Base-by-base conservation (phyloP, 805 yeast genomes). In the Saccharomycopsis sp. region DNA sequence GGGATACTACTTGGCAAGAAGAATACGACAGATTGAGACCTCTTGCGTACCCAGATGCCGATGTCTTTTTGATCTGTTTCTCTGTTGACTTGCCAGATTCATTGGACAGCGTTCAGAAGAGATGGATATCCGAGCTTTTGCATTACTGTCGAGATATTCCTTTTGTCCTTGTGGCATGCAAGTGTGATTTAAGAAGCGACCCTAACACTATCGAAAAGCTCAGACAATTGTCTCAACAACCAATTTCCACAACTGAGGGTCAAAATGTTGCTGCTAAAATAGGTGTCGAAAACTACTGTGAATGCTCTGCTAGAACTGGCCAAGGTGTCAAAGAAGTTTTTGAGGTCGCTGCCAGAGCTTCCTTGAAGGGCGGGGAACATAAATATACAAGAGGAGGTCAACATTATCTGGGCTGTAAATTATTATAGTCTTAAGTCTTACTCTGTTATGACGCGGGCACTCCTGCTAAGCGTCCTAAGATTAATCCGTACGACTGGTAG, bases 1-100 rank as follows among this genome's bases (percentile, higher is more conserved):
- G 97, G 97, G 97, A 91, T 90, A 91, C 97, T 65, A 97, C 97
- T 57, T 97, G 97, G 64, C 97, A 91, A 81, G 97, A 91, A 79
- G 97, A 91, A 77, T 91, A 91, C 71, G 97, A 90, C 73, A 87
- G n/a, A n/a, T n/a, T n/a, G n/a, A n/a, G n/a, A n/a, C n/a, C n/a
- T n/a, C n/a, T n/a, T n/a, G n/a, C n/a, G 97, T 90, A 91, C 73
- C 96, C 97, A 61, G 96, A 91, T 71, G 86, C 96, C 41, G 88
- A 89, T 70, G 97, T 90, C 62, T 87, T 90, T 61, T 79, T 91
- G 70, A 89, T 90, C 67, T 91, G 97, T 79, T 90, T 90, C 77
- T 84, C 96, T 18, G 81, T 90, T 63, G 96, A 89, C 70, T 79
- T 91, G 50, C 97, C 97, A 65, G 97, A 90, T 73, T 89, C 97